Evolutionary conservation across 164 flowering plant genomes (phyloP), one percentile per base, ranked within the genome.

Genomic region (Aristolochia contorta): DNA sequence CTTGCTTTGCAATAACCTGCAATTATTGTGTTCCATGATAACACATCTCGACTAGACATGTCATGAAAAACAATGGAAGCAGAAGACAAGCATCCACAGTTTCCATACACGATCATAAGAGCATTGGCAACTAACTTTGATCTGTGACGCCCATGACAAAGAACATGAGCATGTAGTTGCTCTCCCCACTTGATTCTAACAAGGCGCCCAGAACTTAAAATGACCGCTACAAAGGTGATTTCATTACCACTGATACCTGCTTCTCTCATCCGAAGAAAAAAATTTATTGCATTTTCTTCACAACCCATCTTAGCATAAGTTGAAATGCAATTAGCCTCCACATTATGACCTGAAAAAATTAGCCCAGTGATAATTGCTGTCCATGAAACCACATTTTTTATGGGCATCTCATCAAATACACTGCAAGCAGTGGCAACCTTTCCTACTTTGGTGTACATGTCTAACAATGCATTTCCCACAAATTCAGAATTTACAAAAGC

Each of bases 1-100:
- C 92, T 85, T 47, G 63, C 86, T 66, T 85, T 89, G 66, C 82
- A 75, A 71, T 74, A 79, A 0, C 82, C 87, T 12, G 80, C 76
- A 52, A 91, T 82, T n/a, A 91, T 77, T 1, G 90, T 79, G 72
- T 85, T 91, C 96, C 97, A 91, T 33, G 97, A 79, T 61, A 88
- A 72, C 47, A 83, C 65, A 69, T 86, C 87, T 71, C 67, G 79
- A 32, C 25, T 61, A 10, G 8, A 14, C 85, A 86, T 78, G 37
- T 59, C 75, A 48, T 64, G 25, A 71, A 88, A 88, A 24, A 81
- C 65, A 27, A 46, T 23, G 23, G 79, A 76, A 57, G 86, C 83
- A 2, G 73, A 74, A 50, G 48, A 24, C 48, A 81, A 46, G 37
- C 72, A 55, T 14, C 89, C 95, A 67, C 92, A 84, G 65, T 79